These are phyloP conservation scores for Trichomonas tenax DNA, from an alignment of 208 protist species.

Conservation along the genomic window DNA sequence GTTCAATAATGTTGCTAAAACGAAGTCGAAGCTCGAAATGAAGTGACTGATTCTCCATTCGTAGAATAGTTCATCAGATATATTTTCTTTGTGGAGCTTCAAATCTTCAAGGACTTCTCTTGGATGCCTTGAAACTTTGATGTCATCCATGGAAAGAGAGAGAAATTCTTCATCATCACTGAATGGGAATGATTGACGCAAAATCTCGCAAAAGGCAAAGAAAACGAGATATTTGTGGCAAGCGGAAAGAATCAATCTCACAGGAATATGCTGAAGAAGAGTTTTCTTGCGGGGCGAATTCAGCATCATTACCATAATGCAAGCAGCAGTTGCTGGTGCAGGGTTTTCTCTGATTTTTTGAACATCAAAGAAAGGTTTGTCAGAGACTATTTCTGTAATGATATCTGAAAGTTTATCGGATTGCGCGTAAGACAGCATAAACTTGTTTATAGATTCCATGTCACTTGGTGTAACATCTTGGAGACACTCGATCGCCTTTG, in stretches of 20 bases:
- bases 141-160: neutral
- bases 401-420: neutral
- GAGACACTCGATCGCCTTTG: neutral
- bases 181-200: neutral
- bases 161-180: neutral
- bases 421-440: neutral
- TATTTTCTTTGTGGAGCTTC: neutral
- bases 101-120: neutral
- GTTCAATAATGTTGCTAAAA: neutral
- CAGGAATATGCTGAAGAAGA: neutral
- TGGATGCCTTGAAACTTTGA: neutral
- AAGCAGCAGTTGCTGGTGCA: neutral
- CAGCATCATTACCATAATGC: neutral
- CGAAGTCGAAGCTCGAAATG: neutral
- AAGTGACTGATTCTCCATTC: neutral
- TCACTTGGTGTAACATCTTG: neutral
- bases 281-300: neutral
- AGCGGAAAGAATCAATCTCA: neutral
- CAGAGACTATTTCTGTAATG: neutral
- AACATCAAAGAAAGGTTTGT: neutral
- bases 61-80: neutral
- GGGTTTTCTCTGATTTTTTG: neutral
- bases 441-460: neutral
- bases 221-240: neutral
- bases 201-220: neutral